Evolutionary conservation across 83 land plant species (phyloP).

Genomic region (Larix sibirica): DNA sequence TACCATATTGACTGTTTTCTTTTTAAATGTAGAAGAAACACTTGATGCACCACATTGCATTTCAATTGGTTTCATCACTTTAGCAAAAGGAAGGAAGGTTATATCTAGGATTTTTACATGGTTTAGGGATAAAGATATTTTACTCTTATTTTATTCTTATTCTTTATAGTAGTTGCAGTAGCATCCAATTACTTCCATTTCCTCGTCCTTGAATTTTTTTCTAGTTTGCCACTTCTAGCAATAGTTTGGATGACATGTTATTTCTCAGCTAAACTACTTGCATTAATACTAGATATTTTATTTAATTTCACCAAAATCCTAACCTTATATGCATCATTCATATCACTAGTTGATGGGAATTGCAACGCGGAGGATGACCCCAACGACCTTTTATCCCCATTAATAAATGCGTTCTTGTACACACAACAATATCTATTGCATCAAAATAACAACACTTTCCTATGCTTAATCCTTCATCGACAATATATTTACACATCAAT

Average conservation of each 20-base stretch:
- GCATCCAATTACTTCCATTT: too few species aligned
- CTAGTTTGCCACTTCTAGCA: too few species aligned
- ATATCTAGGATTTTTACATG: too few species aligned
- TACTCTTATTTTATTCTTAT: too few species aligned
- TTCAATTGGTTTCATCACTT: too few species aligned
- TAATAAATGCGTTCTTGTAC: constrained; percentile 17
- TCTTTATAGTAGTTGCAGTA: too few species aligned
- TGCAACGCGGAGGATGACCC: constrained; percentile 23
- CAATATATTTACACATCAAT: constrained; percentile 19
- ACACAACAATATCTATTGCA: constrained; percentile 32
- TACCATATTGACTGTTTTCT: too few species aligned
- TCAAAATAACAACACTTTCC: constrained; percentile 74
- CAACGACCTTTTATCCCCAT: constrained; percentile 12
- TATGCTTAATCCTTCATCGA: constrained; percentile 74
- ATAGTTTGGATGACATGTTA: neutral
- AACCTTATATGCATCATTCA: constrained; percentile 18
- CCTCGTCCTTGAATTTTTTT: too few species aligned
- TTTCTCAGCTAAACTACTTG: neutral
- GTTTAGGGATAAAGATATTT: too few species aligned
- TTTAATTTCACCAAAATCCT: constrained; percentile 1
- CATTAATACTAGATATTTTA: constrained; percentile 1
- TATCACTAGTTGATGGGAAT: constrained; percentile 33
- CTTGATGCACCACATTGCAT: too few species aligned
- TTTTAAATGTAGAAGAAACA: too few species aligned
- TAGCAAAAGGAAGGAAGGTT: too few species aligned